A percentile compares a stretch with the other conserved stretches of the same genome.
These are phyloP conservation scores for Atkinsonella texensis DNA, from an alignment of 2,329 filamentous ascomycete species.

Conservation along the genomic window DNA sequence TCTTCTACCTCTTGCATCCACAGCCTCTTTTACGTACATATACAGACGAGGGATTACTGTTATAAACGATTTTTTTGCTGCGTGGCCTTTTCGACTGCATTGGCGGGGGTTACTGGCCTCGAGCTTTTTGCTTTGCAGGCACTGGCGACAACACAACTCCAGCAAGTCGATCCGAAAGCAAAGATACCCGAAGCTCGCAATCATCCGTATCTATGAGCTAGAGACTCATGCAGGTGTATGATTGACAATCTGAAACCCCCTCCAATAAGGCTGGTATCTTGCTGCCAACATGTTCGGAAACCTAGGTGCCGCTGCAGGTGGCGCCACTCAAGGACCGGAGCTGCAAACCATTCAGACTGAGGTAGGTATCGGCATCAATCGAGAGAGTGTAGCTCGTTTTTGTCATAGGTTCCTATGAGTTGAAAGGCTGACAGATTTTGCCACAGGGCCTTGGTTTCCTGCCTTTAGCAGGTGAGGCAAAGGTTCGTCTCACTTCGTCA, in stretches of 20 bases:
- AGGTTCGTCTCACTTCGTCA: slow-evolving; percentile 65
- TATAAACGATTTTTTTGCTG: neutral
- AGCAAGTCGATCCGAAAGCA: neutral
- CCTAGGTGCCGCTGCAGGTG: slow-evolving; percentile 30
- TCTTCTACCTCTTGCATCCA: neutral
- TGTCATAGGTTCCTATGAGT: neutral
- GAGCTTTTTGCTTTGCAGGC: neutral
- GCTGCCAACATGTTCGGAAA: slow-evolving; percentile 45
- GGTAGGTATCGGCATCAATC: slow-evolving; percentile 31
- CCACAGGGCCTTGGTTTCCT: slow-evolving; percentile 64
- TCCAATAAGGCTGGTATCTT: slow-evolving; percentile 21
- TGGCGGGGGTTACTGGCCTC: neutral
- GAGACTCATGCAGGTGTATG: neutral
- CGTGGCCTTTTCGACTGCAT: neutral
- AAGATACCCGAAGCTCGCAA: neutral
- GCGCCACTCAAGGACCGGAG: slow-evolving; percentile 43
- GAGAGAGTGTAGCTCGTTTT: neutral
- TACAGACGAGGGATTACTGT: neutral
- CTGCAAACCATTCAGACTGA: slow-evolving; percentile 74
- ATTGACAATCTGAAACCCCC: slow-evolving; percentile 16
- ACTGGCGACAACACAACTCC: neutral
- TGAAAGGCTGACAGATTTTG: slow-evolving; percentile 1
- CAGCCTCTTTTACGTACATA: neutral
- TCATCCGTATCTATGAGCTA: neutral
- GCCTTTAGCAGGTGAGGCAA: slow-evolving; percentile 66